Conservation (phyloP, 116 monocot genomes). For the Phalaenopsis hybrid region DNA sequence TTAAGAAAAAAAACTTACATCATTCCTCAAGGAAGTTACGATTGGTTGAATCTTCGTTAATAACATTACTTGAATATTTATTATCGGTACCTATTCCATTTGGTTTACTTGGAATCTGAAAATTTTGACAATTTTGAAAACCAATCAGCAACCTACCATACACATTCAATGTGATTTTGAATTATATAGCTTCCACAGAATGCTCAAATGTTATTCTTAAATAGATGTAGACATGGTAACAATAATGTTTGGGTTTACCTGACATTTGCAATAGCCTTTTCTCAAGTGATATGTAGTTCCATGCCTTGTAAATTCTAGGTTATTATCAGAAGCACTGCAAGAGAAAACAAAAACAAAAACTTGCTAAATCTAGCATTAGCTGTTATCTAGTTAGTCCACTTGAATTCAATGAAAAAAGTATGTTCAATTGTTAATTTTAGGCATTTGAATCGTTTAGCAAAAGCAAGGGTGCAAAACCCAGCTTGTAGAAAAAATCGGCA, state of each 20-base stretch:
- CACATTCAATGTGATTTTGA: not conserved
- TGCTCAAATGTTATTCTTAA: not conserved
- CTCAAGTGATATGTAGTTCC: constrained; percentile 15
- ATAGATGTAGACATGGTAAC: not conserved
- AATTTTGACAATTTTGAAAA: constrained; percentile 9
- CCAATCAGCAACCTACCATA: not conserved
- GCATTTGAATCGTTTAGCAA: no score
- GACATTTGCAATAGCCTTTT: constrained; percentile 10
- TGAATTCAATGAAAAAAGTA: no score
- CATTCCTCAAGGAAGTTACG: constrained; percentile 62
- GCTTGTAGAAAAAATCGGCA: no score
- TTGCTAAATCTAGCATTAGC: no score
- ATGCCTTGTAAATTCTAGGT: constrained; percentile 19
- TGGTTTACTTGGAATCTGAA: not conserved
- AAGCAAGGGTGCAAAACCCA: no score
- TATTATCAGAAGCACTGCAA: constrained; percentile 60
- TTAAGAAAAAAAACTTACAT: constrained; percentile 36
- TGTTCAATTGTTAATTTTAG: no score
- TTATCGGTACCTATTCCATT: no score
- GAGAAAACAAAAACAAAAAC: not conserved
- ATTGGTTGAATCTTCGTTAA: constrained; percentile 16
- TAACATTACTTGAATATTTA: constrained; percentile 15
- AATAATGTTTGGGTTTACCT: constrained; percentile 21
- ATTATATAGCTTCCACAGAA: no score
- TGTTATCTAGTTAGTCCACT: no score